Base-by-base conservation (phyloP, 2,329 filamentous ascomycete genomes). In the Metarhizium humberi region DNA sequence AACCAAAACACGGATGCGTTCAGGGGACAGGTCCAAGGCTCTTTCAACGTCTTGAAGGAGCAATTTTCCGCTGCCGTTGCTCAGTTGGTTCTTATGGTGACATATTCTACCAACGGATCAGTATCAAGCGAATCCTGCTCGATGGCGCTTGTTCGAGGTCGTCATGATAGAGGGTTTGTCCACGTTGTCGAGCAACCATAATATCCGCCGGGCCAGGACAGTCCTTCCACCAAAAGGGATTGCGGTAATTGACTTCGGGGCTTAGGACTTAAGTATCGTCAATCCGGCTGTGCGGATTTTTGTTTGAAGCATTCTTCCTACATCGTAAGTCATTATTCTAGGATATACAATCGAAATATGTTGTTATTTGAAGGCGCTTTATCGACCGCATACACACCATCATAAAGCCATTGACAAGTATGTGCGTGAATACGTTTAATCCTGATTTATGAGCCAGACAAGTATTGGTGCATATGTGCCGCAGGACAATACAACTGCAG, bases 1-100 rank as follows among this genome's bases (percentile, higher is more conserved):
- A 89, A 90, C 85, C 81, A 88, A 89, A 88, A 87, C 83, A 85
- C 79, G 75, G 75, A 78, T 85, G 81, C 81, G 82, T 86, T 88
- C 85, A 88, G 89, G 85, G 81, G 20, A 76, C 73, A 81, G 82
- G 82, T 82, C 81, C 82, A 85, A 82, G 80, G 78, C 78, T 78
- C 54, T 76, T 76, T 75, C 71, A 71, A 76, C 76, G 73, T 81
- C 75, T 80, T 63, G 63, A 66, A 76, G 75, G 76, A 74, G 75
- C 77, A 77, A 11, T 83, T 75, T 80, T 87, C 83, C 87, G 2
- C 6, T 48, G 45, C 45, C 45, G 4, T 48, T 3, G 10, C 25
- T 48, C 25, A 30, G 13, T 10, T 48, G 7, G 25, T 16, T 16
- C 45, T 30, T 16, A 16, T 20, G 45, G 45, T 48, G 43, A 46